Base-by-base conservation (phyloP, 768 basidiomycete species). In the Chalciporus piperatus region DNA sequence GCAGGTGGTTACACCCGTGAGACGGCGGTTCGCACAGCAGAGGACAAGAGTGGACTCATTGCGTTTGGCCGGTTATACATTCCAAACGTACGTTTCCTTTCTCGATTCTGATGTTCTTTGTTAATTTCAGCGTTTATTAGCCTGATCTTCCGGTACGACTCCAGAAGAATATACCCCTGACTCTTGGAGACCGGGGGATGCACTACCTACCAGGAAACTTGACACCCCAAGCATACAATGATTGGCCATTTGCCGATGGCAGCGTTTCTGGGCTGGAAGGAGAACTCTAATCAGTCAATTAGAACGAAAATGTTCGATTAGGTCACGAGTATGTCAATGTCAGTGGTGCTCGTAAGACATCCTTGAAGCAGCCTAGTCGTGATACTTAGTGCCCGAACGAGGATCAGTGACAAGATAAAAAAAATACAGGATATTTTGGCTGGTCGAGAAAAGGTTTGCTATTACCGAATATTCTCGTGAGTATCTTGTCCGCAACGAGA, bases 1-100 rank as follows among this genome's bases (percentile, higher is more conserved):
- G 73, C 76, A 4, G 78, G 78, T 20, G 77, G 75, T 2, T 74
- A 78, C 56, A 71, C 69, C 1, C 66, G 74, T 4, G 69, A 77
- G 38, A 60, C 58, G 0, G 80, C 77, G 0, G 47, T 77, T 3
- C 55, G 62, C 20, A 57, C 56, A 0, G 77, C 74, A 1, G 72
- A 77, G 39, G 58, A 61, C 7, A 35, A 48, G 30, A 57, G 48
- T 19, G 57, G 57, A 20, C 52, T 58, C 0, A 8, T 59, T 6
- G 71, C 72, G 0, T 75, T 70, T 22, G 76, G 70, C 4, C 60
- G 76, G 22, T 48, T 52, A 14, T 76, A 69, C 45, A 68, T 75
- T 11, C 39, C 73, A 3, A 75, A 74, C 46, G 74, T 77, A 52
- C 50, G 74, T n/a, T 6, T 40, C 3, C 9, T 4, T 27, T 32